Evolutionary conservation across 176 grass and related monocot genomes (phyloP), one percentile per base, ranked within the genome.

Genomic region (Bromus sterilis): DNA sequence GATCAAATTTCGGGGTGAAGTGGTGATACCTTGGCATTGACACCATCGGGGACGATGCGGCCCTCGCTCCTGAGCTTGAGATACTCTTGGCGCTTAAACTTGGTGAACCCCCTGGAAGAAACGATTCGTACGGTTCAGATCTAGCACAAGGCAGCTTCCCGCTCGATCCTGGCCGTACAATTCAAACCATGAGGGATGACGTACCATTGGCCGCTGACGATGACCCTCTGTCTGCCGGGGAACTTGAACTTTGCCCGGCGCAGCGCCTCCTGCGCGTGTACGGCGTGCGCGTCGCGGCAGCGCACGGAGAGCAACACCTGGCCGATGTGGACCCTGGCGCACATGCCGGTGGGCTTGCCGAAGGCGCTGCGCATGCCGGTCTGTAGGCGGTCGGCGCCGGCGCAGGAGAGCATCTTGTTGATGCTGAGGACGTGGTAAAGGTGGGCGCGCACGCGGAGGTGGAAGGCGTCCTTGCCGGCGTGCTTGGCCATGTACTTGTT

Each of bases 391-490:
- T 91, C 84, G 74, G 84, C 89, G 29, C 89, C 89, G 15, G 84
- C 84, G 78, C 84, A 91, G 34, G 89, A 91, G 66, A 91, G 84
- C 89, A 91, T 91, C 85, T 87, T 91, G 76, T 87, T 91, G 69
- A 91, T 91, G 35, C 89, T 76, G 74, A 91, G 80, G 56, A 91
- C 84, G 63, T 87, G 89, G 84, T 25, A 91, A 0, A 84, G 84
- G 77, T 91, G 89, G 3, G 73, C 89, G 21, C 84, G 78, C 2
- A 91, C 84, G 11, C 63, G 72, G 4, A 91, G 84, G 78, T 91
- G 89, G 80, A 91, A 91, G 24, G 84, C 56, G 56, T 90, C 79
- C 67, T 86, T 86, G 0, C 88, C 88, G 1, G 67, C 89, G 46
- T 46, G 66, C 80, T 91, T 91, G 30, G 89, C 46, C 84, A 91